Percentiles rank a stretch among this genome's conserved stretches.
Evolutionary conservation across 2,329 filamentous ascomycete genomes (phyloP).

Genomic region (Xylariaceae sp.): DNA sequence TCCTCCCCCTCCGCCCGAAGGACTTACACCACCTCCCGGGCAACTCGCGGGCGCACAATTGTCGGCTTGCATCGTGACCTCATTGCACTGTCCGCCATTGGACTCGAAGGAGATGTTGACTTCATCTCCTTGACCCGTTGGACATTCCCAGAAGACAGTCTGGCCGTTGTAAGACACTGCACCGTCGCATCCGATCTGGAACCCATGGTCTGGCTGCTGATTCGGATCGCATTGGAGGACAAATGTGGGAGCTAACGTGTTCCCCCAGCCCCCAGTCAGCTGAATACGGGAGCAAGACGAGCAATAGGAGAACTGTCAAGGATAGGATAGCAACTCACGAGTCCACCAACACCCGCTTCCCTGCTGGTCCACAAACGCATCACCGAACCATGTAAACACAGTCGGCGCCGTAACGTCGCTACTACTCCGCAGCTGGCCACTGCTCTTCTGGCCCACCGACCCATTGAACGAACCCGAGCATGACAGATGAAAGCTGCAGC

Average conservation of each 20-base stretch:
- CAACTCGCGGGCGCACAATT: conserved; percentile 29
- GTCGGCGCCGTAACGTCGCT: conserved; percentile 41
- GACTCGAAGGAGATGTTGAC: conserved; percentile 49
- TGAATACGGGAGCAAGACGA: background rate
- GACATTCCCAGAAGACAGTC: conserved; percentile 54
- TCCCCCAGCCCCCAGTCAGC: conserved; percentile 12
- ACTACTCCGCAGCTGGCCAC: conserved; percentile 58
- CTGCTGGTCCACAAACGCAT: conserved; percentile 50
- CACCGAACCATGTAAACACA: conserved; percentile 49
- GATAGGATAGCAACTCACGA: conserved; percentile 30
- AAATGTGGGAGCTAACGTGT: conserved; percentile 42
- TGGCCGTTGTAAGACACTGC: conserved; percentile 46
- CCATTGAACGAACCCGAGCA: conserved; percentile 45
- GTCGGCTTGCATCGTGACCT: conserved; percentile 41
- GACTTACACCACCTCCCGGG: conserved; percentile 10
- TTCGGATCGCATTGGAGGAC: conserved; percentile 58
- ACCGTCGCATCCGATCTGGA: conserved; percentile 49
- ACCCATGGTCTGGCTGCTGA: conserved; percentile 47
- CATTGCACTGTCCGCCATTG: conserved; percentile 41
- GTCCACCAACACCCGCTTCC: conserved; percentile 60
- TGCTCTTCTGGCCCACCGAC: conserved; percentile 52
- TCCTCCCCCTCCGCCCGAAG: conserved; percentile 3
- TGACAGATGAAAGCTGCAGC: conserved; percentile 49
- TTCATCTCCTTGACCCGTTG: conserved; percentile 47
- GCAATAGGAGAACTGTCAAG: background rate